phyloP scores from a whole-genome alignment of 768 basidiomycete species.

The Pleurotus giganteus region DNA sequence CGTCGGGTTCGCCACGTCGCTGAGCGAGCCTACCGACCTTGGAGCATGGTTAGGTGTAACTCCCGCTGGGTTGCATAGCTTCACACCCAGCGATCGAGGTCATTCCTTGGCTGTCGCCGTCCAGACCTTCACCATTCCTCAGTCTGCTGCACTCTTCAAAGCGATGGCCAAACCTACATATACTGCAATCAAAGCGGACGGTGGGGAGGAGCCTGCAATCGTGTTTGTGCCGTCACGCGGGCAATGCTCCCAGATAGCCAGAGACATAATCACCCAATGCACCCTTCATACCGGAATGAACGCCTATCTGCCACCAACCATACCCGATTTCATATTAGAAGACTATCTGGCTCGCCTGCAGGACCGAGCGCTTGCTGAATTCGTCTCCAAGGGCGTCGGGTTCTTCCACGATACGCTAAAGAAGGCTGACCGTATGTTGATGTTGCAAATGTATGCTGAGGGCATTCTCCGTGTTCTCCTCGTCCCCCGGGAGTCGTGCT shows the following conservation, averaged over 20 bases:
- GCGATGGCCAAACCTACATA: slow-evolving; percentile 91
- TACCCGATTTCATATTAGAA: slow-evolving; percentile 55
- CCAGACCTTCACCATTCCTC: slow-evolving; percentile 81
- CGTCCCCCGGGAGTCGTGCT: slow-evolving; percentile 80
- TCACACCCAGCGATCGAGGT: slow-evolving; percentile 81
- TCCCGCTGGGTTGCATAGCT: slow-evolving; percentile 61
- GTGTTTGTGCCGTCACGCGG: slow-evolving; percentile 86
- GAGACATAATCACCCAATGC: slow-evolving; percentile 86
- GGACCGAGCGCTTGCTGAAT: slow-evolving; percentile 64
- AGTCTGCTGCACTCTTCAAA: slow-evolving; percentile 86
- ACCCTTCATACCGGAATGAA: slow-evolving; percentile 69
- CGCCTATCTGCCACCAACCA: slow-evolving; percentile 61
- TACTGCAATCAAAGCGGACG: slow-evolving; percentile 55
- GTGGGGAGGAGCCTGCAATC: slow-evolving; percentile 52
- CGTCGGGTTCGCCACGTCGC: slow-evolving; percentile 74
- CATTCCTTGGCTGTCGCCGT: slow-evolving; percentile 67
- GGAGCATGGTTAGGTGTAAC: slow-evolving; percentile 83
- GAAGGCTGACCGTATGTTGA: slow-evolving; percentile 63
- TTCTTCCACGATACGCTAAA: slow-evolving; percentile 77
- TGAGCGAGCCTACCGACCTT: slow-evolving; percentile 78
- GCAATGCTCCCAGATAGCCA: slow-evolving; percentile 72
- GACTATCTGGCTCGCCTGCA: slow-evolving; percentile 55
- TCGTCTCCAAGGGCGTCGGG: slow-evolving; percentile 82
- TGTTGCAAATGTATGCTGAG: slow-evolving; percentile 80
- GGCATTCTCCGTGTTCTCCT: slow-evolving; percentile 80